Evolutionary conservation across 371 early-diverging fungal species (phyloP).

Genomic region (Encephalitozoon cuniculi): DNA sequence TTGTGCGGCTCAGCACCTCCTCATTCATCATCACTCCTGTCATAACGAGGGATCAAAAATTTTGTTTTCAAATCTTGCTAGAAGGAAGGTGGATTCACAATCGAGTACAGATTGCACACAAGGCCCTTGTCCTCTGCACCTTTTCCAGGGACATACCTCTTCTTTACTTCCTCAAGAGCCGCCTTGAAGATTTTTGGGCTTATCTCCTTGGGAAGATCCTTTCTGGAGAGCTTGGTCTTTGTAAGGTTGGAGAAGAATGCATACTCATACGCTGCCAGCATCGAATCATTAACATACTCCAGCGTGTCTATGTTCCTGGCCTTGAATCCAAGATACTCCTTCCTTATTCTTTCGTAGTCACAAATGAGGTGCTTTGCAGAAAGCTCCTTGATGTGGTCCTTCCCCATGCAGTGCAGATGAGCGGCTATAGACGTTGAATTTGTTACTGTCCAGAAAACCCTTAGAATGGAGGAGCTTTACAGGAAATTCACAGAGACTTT

Average conservation of each 20-base stretch:
- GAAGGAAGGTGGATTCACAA: background rate
- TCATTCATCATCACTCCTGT: background rate
- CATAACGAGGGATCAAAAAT: slow-evolving; percentile 1
- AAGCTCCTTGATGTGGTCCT: background rate
- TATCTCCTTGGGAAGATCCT: background rate
- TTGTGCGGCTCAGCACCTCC: slow-evolving; percentile 17
- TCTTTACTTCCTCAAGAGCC: background rate
- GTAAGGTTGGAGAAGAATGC: slow-evolving; percentile 12
- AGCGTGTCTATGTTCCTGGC: background rate
- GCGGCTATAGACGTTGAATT: background rate
- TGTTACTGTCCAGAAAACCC: background rate
- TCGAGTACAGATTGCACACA: slow-evolving; percentile 19
- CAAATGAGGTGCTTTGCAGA: background rate
- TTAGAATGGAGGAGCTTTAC: slow-evolving; percentile 25
- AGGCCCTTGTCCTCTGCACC: background rate
- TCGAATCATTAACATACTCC: background rate
- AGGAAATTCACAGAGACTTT: slow-evolving; percentile 1
- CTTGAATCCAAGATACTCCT: background rate
- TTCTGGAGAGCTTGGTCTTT: background rate
- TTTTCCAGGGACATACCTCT: background rate
- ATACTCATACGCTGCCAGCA: background rate
- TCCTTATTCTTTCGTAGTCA: background rate
- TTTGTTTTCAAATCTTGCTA: background rate
- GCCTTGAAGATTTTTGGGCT: slow-evolving; percentile 3
- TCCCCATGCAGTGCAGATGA: background rate